These are phyloP conservation scores for Dendrobium catenatum DNA, from an alignment of 106 monocot genomes.

Conservation along the genomic window DNA sequence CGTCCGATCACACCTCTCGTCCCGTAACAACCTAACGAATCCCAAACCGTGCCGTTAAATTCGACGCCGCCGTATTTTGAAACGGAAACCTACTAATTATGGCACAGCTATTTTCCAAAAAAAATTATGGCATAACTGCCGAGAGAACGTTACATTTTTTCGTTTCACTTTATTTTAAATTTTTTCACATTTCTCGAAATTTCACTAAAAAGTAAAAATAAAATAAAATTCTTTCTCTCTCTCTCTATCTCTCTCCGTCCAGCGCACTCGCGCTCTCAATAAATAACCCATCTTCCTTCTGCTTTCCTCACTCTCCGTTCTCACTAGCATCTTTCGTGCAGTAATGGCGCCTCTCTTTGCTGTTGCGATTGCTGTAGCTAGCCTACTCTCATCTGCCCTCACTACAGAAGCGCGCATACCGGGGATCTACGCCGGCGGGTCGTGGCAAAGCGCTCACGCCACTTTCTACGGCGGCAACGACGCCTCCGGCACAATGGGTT, in stretches of 20 bases:
- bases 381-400: constrained; percentile 9
- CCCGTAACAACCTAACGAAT: no score
- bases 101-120: no score
- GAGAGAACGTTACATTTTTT: no score
- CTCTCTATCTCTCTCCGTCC: not conserved
- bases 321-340: no score
- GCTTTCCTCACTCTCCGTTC: not conserved
- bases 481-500: constrained; percentile 96
- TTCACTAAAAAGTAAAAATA: not conserved
- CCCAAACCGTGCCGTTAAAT: no score
- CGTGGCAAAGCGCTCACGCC: constrained; percentile 82
- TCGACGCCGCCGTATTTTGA: no score
- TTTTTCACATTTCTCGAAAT: not conserved
- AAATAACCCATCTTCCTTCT: not conserved
- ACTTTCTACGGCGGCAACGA: constrained; percentile 94
- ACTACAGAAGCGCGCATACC: constrained; percentile 44
- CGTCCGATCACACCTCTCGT: no score
- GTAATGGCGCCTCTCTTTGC: constrained; percentile 16
- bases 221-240: not conserved
- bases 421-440: constrained; percentile 50
- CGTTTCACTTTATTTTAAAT: no score
- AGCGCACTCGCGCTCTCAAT: not conserved
- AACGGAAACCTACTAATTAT: no score
- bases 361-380: not conserved
- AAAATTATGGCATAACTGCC: no score